Percentiles rank a stretch among this genome's conserved stretches.
These are phyloP conservation scores for Epichloe sp. DNA, from an alignment of 2,329 filamentous ascomycete genomes.

Conservation along the genomic window DNA sequence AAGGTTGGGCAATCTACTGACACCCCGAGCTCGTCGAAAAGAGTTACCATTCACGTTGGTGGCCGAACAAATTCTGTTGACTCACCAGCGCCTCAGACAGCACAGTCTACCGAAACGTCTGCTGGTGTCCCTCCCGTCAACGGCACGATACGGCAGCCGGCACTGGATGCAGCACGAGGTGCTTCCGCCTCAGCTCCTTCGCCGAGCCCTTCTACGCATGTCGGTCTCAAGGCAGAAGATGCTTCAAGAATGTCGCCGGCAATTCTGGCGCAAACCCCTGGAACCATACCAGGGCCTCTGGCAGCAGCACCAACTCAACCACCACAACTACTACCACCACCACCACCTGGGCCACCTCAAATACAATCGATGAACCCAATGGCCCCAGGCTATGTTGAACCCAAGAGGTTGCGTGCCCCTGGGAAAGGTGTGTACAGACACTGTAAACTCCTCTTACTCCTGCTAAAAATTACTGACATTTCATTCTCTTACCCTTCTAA, in stretches of 20 bases:
- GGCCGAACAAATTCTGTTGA: conserved; percentile 40
- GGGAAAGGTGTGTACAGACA: conserved; percentile 26
- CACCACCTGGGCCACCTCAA: conserved; percentile 12
- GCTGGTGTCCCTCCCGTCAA: conserved; percentile 13
- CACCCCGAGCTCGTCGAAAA: conserved; percentile 37
- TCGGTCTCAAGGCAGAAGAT: conserved; percentile 24
- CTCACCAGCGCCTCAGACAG: conserved; percentile 34
- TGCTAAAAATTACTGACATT: background rate
- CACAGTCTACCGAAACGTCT: conserved; percentile 10
- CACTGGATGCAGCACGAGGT: conserved; percentile 28
- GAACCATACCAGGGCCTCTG: conserved; percentile 5
- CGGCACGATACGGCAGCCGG: conserved; percentile 10
- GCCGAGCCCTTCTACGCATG: conserved; percentile 30
- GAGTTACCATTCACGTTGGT: conserved; percentile 60
- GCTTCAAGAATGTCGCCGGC: conserved; percentile 15
- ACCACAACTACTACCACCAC: conserved; percentile 7
- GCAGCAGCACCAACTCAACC: conserved; percentile 7
- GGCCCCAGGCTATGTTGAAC: conserved; percentile 21
- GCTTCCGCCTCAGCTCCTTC: conserved; percentile 25
- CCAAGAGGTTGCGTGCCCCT: conserved; percentile 23
- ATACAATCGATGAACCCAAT: conserved; percentile 14
- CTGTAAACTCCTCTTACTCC: too few species aligned
- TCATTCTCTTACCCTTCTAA: background rate
- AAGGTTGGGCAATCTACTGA: conserved; percentile 45
- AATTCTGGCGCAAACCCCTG: conserved; percentile 9